phyloP scores from a whole-genome alignment of 805 yeast genomes.

The Suhomyces tanzawaensis region DNA sequence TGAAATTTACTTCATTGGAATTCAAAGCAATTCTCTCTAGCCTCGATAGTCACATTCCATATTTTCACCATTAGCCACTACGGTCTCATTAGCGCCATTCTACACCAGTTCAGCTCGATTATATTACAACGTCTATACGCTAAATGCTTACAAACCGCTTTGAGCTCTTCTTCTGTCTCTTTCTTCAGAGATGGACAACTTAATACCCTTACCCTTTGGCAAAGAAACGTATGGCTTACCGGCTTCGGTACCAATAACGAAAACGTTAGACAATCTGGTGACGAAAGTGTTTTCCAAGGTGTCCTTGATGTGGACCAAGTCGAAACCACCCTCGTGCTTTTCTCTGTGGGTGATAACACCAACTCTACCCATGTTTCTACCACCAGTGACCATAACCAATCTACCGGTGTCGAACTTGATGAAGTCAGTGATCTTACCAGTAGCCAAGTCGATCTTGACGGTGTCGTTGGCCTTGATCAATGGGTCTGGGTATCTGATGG shows the following conservation, averaged over 20 bases:
- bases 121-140: not conserved
- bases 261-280: constrained; percentile 42
- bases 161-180: constrained; percentile 47
- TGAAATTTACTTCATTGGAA: too few relatives aligned
- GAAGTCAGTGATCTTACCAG: constrained; percentile 29
- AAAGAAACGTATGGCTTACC: constrained; percentile 40
- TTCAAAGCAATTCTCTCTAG: too few relatives aligned
- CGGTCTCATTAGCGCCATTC: too few relatives aligned
- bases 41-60: too few relatives aligned
- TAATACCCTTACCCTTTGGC: constrained; percentile 47
- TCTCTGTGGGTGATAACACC: constrained; percentile 44
- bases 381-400: constrained; percentile 44
- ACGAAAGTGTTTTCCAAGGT: constrained; percentile 42
- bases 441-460: constrained; percentile 25
- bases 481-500: constrained; percentile 28
- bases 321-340: constrained; percentile 45
- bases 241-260: constrained; percentile 41
- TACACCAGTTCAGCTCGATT: too few relatives aligned
- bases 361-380: constrained; percentile 44
- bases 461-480: constrained; percentile 23
- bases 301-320: constrained; percentile 42
- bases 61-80: too few relatives aligned
- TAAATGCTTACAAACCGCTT: constrained; percentile 28
- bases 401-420: constrained; percentile 41
- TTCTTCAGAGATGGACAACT: constrained; percentile 42